Evolutionary conservation across 2,329 filamentous ascomycete genomes (phyloP).

Genomic region (Talaromyces verruculosus): DNA sequence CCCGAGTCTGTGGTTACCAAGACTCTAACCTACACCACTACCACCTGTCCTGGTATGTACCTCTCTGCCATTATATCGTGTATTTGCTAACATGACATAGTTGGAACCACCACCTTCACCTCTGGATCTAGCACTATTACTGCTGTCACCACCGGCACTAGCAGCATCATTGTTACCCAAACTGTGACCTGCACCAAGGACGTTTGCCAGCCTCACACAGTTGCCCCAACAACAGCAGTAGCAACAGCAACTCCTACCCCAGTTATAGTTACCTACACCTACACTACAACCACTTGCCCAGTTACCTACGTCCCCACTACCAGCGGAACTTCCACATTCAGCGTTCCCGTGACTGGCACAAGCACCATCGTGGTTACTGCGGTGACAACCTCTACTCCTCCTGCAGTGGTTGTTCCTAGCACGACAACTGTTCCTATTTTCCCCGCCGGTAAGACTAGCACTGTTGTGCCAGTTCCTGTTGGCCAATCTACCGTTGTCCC

Average conservation of each 20-base stretch:
- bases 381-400: slow-evolving; percentile 18
- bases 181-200: slow-evolving; percentile 22
- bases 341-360: slow-evolving; percentile 20
- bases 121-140: slow-evolving; percentile 21
- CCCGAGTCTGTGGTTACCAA: slow-evolving; percentile 19
- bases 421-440: background rate
- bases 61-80: background rate
- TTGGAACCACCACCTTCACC: slow-evolving; percentile 19
- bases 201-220: slow-evolving; percentile 16
- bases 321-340: slow-evolving; percentile 18
- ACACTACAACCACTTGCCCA: slow-evolving; percentile 21
- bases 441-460: background rate
- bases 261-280: slow-evolving; percentile 17
- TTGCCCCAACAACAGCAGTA: slow-evolving; percentile 1
- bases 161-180: slow-evolving; percentile 17
- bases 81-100: slow-evolving; percentile 3
- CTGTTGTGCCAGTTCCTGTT: slow-evolving; percentile 5
- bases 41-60: slow-evolving; percentile 21
- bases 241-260: slow-evolving; percentile 14
- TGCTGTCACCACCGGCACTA: slow-evolving; percentile 20
- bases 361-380: slow-evolving; percentile 22
- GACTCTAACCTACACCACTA: slow-evolving; percentile 22
- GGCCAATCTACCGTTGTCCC: background rate
- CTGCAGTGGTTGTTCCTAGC: background rate
- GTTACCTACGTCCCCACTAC: slow-evolving; percentile 18